Base-by-base conservation (phyloP, 2,329 filamentous ascomycete genomes). In the Exophiala xenobiotica region DNA sequence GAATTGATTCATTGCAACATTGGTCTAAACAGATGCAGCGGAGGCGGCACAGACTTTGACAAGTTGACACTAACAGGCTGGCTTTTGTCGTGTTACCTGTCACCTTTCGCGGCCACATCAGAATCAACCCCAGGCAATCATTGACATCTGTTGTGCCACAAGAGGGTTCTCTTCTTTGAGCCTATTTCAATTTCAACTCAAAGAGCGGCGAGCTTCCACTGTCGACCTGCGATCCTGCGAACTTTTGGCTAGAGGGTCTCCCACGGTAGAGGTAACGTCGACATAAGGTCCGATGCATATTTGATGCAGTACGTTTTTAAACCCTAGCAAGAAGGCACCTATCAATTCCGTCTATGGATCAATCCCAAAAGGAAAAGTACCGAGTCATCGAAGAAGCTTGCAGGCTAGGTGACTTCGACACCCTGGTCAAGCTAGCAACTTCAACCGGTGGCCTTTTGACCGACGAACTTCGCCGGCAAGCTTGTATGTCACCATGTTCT, bases 401-500 rank as follows among this genome's bases (percentile, higher is more conserved):
- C 70, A 72, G 71, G 56, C 70, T 70, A 63, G 74, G 69, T 45
- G 79, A 89, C 64, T 67, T 86, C 27, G 68, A 75, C 27, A 69
- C 71, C 37, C 74, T 90, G 49, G 74, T 79, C 54, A 63, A 64
- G 9, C 72, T 87, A 54, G 85, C 86, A 31, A 78, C 79, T 45
- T 81, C 82, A 1, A 70, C 75, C 46, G 86, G 83, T n/a, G 87
- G 87, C 14, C 78, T 90, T 56, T 65, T 89, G 49, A 78, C 76
- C 16, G 86, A 90, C 66, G 71, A 76, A 22, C 69, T 93, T 57
- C 85, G 91, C 60, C 80, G 81, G 64, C 73, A 76, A 68, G 90
- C 88, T 61, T 96, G 92, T 95, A 80, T 71, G 88, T 81, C 26
- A 22, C 29, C 27, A 40, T 18, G 23, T 16, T 37, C 22, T 33